These are phyloP conservation scores for Coemansia sp. DNA, from an alignment of 192 early-diverging fungal genomes.

Conservation along the genomic window DNA sequence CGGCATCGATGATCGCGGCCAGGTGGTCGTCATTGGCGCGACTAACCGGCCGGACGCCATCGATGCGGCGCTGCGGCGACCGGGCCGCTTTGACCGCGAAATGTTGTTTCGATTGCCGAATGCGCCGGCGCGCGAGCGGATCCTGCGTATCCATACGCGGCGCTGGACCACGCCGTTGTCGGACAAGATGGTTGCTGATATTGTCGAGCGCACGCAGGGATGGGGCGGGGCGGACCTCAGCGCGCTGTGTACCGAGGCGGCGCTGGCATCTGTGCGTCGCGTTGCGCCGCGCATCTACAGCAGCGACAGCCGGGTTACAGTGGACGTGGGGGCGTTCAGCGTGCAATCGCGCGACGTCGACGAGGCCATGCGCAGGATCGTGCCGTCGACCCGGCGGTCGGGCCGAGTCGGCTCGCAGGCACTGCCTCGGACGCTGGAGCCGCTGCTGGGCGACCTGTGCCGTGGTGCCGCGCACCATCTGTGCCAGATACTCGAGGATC, in stretches of 20 bases:
- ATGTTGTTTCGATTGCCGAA: slow-evolving; percentile 81
- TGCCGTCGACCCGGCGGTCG: slow-evolving; percentile 8
- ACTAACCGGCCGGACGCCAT: slow-evolving; percentile 97
- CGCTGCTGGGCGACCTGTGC: neutral
- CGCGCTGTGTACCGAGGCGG: slow-evolving; percentile 71
- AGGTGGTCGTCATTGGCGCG: slow-evolving; percentile 95
- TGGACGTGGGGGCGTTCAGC: neutral
- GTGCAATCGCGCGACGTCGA: slow-evolving; percentile 55
- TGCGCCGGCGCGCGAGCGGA: slow-evolving; percentile 56
- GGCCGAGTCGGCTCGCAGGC: slow-evolving; percentile 1
- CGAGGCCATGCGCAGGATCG: slow-evolving; percentile 28
- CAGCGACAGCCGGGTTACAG: slow-evolving; percentile 4
- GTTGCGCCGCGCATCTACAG: slow-evolving; percentile 70
- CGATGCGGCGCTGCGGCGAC: slow-evolving; percentile 85
- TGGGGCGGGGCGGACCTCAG: slow-evolving; percentile 70
- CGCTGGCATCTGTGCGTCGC: slow-evolving; percentile 62
- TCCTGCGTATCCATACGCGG: slow-evolving; percentile 60
- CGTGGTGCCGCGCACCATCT: neutral
- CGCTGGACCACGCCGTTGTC: slow-evolving; percentile 56
- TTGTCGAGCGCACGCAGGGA: slow-evolving; percentile 59
- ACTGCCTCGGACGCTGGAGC: neutral
- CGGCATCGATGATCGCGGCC: slow-evolving; percentile 88
- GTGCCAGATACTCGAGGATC: neutral
- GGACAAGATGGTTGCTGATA: slow-evolving; percentile 43
- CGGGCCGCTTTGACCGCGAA: slow-evolving; percentile 91